A percentile compares a stretch with the other conserved stretches of the same genome.
These are phyloP conservation scores for Penicillium robsamsonii DNA, from an alignment of 495 filamentous ascomycete species.

Conservation along the genomic window DNA sequence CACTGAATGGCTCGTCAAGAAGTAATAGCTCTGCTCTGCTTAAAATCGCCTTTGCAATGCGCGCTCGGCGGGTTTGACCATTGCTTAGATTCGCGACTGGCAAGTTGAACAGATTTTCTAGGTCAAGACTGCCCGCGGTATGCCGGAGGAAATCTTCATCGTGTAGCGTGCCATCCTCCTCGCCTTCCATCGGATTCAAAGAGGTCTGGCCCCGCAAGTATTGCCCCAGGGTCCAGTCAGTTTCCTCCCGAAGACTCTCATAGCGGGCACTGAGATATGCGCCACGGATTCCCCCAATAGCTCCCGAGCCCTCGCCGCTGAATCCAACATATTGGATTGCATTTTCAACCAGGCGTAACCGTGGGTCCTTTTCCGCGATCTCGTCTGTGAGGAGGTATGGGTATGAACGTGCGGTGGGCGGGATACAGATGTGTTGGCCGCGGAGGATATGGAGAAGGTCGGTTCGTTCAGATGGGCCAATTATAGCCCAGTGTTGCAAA, in stretches of 20 bases:
- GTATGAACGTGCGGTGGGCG: slow-evolving; percentile 68
- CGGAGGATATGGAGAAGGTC: slow-evolving; percentile 72
- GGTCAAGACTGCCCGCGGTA: slow-evolving; percentile 63
- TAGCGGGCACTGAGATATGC: slow-evolving; percentile 91
- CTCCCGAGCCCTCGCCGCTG: slow-evolving; percentile 54
- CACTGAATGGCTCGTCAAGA: slow-evolving; percentile 90
- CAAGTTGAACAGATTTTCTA: slow-evolving; percentile 65
- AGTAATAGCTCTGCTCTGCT: slow-evolving; percentile 75
- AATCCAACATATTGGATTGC: slow-evolving; percentile 87
- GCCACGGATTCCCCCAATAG: slow-evolving; percentile 58
- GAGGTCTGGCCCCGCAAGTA: slow-evolving; percentile 76
- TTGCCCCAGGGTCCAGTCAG: slow-evolving; percentile 78
- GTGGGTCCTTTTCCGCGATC: slow-evolving; percentile 53
- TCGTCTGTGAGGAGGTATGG: slow-evolving; percentile 69
- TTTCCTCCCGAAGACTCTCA: slow-evolving; percentile 80
- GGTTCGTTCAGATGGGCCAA: slow-evolving; percentile 71
- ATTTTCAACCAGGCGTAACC: slow-evolving; percentile 53
- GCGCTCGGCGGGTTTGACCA: slow-evolving; percentile 81
- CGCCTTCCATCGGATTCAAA: slow-evolving; percentile 64
- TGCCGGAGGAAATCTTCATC: slow-evolving; percentile 50
- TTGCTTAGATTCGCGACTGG: slow-evolving; percentile 88
- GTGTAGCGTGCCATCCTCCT: slow-evolving; percentile 43
- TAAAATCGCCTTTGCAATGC: slow-evolving; percentile 83
- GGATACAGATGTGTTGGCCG: slow-evolving; percentile 69
- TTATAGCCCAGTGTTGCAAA: slow-evolving; percentile 67